Percentiles rank a stretch among this genome's conserved stretches.
Evolutionary conservation across 73 alveolate species (phyloP).

Genomic region (Blepharisma japonicum): DNA sequence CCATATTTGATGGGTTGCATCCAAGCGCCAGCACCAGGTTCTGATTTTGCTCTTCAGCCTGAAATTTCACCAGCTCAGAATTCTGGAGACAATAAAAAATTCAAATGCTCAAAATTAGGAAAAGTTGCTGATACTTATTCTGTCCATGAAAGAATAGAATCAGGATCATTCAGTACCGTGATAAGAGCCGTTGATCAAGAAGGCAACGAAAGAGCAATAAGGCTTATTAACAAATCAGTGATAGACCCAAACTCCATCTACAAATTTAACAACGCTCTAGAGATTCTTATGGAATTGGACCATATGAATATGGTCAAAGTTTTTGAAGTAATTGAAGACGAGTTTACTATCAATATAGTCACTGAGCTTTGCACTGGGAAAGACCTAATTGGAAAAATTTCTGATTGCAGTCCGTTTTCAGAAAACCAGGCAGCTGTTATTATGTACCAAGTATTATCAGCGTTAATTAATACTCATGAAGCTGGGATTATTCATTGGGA

Average conservation of each 20-base stretch:
- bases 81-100: too few relatives aligned
- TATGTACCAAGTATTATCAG: slow-evolving; percentile 37
- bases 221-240: not conserved
- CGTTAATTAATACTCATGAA: slow-evolving; percentile 33
- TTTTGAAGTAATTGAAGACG: too few relatives aligned
- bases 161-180: slow-evolving; percentile 23
- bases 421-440: slow-evolving; percentile 43
- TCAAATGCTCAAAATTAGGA: not conserved
- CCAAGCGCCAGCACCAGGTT: too few relatives aligned
- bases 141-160: not conserved
- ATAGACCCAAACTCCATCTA: too few relatives aligned
- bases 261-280: too few relatives aligned
- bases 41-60: too few relatives aligned
- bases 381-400: not conserved
- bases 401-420: not conserved
- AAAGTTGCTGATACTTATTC: not conserved
- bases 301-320: too few relatives aligned
- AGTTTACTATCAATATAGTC: too few relatives aligned
- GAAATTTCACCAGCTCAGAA: too few relatives aligned
- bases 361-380: slow-evolving; percentile 16
- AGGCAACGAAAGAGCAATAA: slow-evolving; percentile 15
- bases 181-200: not conserved
- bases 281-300: too few relatives aligned
- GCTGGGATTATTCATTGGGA: slow-evolving; percentile 50
- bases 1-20: too few relatives aligned